Evolutionary conservation across 2,329 filamentous ascomycete species (phyloP), one percentile per base, ranked within the genome.

Genomic region (Chaetomiaceae sp.): DNA sequence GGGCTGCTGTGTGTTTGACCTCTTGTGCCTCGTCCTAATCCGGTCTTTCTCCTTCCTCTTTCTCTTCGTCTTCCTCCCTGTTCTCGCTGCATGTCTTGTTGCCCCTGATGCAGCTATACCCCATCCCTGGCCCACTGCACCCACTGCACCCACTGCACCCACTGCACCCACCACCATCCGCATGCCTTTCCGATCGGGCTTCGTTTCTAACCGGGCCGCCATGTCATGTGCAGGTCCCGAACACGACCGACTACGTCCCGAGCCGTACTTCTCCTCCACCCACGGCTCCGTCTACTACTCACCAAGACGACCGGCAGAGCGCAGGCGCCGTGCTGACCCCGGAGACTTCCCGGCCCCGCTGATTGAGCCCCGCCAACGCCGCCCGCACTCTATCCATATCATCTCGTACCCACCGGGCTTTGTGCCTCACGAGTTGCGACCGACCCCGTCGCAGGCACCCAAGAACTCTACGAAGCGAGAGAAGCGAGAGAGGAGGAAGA

Each of bases 361-460:
- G 59, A 80, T 78, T 63, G 73, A 75, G 62, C 73, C 72, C 52
- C 74, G 78, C 59, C 73, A 67, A 54, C 73, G 76, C 58, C 71
- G 78, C 62, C 78, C 77, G 38, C 77, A 80, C 60, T 78, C 77
- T 37, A 81, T 82, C 55, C 76, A 78, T 64, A 80, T 81, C 54
- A 71, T 71, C 54, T 74, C 72, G 52, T 78, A 75, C 57, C 73
- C 66, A 38, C 52, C 73, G 56, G 65, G 75, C 25, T 73, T 69
- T 42, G 61, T 73, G 3, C 72, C 71, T 2, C 64, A 65, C 54
- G 72, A 74, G 38, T 61, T 72, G 13, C 60, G 74, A 48, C 67
- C 67, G n/a, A 64, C 59, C 37, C 47, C 66, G 48, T 54, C 56
- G 58, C 55, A 56, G 60, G 58, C 61, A 34, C 65, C 64, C 11